Conservation (phyloP, 2,329 filamentous ascomycete genomes). For the Penicillium sp. region DNA sequence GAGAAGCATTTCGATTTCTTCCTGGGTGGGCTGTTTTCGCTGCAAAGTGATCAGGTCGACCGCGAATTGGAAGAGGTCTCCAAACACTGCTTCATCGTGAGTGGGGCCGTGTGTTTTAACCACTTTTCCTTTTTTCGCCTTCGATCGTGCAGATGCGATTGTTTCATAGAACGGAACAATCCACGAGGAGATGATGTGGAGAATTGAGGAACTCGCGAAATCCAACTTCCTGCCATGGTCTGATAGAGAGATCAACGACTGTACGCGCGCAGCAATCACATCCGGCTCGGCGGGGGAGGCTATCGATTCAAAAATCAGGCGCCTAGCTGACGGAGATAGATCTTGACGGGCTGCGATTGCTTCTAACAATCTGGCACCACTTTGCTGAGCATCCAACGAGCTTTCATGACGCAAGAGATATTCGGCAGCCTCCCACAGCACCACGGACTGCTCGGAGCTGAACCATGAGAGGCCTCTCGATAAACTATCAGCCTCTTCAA, state of each 20-base stretch:
- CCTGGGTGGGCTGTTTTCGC: constrained; percentile 35
- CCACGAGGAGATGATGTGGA: constrained; percentile 43
- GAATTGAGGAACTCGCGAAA: constrained; percentile 39
- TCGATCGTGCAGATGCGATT: constrained; percentile 39
- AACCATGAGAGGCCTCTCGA: constrained; percentile 38
- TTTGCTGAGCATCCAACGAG: constrained; percentile 38
- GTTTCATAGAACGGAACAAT: constrained; percentile 41
- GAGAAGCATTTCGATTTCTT: constrained; percentile 41
- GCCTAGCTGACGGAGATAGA: constrained; percentile 37
- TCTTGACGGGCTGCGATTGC: constrained; percentile 41
- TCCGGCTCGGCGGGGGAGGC: constrained; percentile 36
- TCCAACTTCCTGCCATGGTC: constrained; percentile 47
- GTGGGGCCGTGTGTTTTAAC: constrained; percentile 32
- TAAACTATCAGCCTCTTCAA: constrained; percentile 41
- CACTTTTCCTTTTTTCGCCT: constrained; percentile 39
- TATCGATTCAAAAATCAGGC: constrained; percentile 39
- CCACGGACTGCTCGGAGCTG: constrained; percentile 41
- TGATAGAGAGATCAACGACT: constrained; percentile 42
- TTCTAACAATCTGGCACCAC: constrained; percentile 39
- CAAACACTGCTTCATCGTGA: constrained; percentile 39
- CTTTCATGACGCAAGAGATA: constrained; percentile 39
- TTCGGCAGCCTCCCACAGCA: constrained; percentile 42
- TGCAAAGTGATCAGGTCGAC: constrained; percentile 46
- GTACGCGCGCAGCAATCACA: constrained; percentile 40
- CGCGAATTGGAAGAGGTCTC: constrained; percentile 43